These are phyloP conservation scores for Papiliotrema laurentii DNA, from an alignment of 1,284 basidiomycete species.

Conservation along the genomic window DNA sequence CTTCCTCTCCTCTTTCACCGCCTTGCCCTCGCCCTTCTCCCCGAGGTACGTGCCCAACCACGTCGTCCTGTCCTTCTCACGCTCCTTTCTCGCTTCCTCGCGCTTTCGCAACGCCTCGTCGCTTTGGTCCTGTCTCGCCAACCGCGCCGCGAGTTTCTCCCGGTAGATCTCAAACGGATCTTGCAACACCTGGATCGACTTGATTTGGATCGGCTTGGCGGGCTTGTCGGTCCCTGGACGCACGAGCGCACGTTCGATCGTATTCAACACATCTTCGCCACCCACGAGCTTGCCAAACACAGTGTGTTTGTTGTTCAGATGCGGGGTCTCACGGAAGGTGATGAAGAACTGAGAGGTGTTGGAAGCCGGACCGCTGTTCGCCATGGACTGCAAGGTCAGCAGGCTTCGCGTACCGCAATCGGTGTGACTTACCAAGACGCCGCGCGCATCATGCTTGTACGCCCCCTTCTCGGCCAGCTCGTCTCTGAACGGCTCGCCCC, in stretches of 20 bases:
- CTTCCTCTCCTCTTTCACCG: slow-evolving; percentile 30
- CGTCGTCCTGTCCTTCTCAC: slow-evolving; percentile 50
- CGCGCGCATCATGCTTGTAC: slow-evolving; percentile 75
- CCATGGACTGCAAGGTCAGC: slow-evolving; percentile 59
- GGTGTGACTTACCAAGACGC: slow-evolving; percentile 54
- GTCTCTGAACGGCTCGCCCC: slow-evolving; percentile 93
- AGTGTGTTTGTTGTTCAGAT: slow-evolving; percentile 66
- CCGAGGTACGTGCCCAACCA: slow-evolving; percentile 49
- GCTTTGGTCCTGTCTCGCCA: slow-evolving; percentile 41
- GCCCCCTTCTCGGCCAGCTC: slow-evolving; percentile 81
- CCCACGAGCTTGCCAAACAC: slow-evolving; percentile 96
- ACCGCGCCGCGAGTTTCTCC: slow-evolving; percentile 39
- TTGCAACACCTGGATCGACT: slow-evolving; percentile 45
- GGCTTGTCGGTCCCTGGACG: slow-evolving; percentile 84
- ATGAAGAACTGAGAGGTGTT: slow-evolving; percentile 82
- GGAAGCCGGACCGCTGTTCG: slow-evolving; percentile 69
- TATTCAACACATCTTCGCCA: slow-evolving; percentile 81
- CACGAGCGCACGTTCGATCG: slow-evolving; percentile 72
- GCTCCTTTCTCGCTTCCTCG: slow-evolving; percentile 39
- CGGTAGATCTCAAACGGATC: slow-evolving; percentile 52
- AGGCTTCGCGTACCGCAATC: background rate
- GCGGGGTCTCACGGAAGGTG: slow-evolving; percentile 73
- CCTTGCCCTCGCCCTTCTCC: slow-evolving; percentile 35
- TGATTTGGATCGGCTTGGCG: slow-evolving; percentile 64
- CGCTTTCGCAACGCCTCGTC: slow-evolving; percentile 42